Evolutionary conservation across 805 yeast genomes (phyloP).

Genomic region (Candida nemodendra): DNA sequence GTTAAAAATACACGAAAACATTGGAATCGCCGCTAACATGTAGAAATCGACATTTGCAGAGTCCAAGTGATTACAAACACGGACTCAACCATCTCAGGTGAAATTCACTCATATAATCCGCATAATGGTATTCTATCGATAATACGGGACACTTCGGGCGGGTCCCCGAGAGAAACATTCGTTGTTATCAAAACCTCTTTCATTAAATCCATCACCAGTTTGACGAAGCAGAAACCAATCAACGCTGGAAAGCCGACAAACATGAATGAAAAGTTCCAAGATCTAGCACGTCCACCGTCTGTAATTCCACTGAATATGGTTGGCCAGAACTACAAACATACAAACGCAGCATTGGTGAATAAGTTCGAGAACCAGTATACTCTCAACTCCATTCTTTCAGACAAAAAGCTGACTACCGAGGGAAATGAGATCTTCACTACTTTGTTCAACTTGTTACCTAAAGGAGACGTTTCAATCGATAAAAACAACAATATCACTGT

Average conservation of each 20-base stretch:
- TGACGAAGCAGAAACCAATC: conserved; percentile 39
- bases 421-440: conserved; percentile 29
- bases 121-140: conserved; percentile 43
- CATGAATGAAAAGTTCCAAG: conserved; percentile 24
- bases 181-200: conserved; percentile 56
- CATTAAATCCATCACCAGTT: conserved; percentile 49
- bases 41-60: conserved; percentile 26
- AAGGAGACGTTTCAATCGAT: conserved; percentile 34
- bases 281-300: conserved; percentile 20
- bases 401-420: conserved; percentile 24
- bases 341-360: conserved; percentile 17
- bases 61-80: conserved; percentile 61
- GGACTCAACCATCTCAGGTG: conserved; percentile 59
- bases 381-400: conserved; percentile 21
- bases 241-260: conserved; percentile 5
- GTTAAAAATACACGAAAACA: not conserved
- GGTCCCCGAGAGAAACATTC: conserved; percentile 34
- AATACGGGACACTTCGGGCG: conserved; percentile 28
- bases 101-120: conserved; percentile 59
- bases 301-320: conserved; percentile 17
- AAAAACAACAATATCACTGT: conserved; percentile 37
- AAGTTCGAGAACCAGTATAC: conserved; percentile 24
- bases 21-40: conserved; percentile 5
- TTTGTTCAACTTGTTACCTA: conserved; percentile 29
- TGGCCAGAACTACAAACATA: conserved; percentile 18